Evolutionary conservation across 331 rosid genomes (phyloP), one percentile per base, ranked within the genome.

Genomic region (Saraca asoca): DNA sequence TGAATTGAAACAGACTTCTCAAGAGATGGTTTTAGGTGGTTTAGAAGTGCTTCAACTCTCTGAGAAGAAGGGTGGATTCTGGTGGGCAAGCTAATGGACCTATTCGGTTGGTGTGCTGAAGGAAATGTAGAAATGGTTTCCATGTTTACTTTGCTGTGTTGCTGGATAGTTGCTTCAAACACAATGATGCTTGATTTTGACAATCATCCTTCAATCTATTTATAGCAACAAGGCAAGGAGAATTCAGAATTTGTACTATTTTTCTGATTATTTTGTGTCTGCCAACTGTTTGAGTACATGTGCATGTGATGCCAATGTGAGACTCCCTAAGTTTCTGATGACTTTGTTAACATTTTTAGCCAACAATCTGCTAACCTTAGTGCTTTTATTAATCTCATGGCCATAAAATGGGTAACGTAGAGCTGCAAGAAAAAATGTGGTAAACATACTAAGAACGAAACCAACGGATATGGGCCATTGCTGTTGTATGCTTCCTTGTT

Each of bases 11-110:
- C 2, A 38, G 78, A 67, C 2, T 58, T 69, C 6, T 43, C 51
- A 33, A 16, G 62, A 20, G 51, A 63, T 15, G 78, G 72, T 56
- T 76, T 87, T 7, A 93, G 69, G 77, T 76, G 81, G 64, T 71
- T 77, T 16, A 86, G 52, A 15, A 81, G 65, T n/a, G 84, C 75
- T 53, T 88, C 91, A 44, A 91, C 68, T 77, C 82, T 81, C 48
- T 80, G 70, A 15, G 84, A 80, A 43, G 76, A 75, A 5, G 91
- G 96, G 62, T 85, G 81, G 0, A 80, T n/a, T 80, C 98, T 90
- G 0, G 87, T 55, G 14, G 98, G 96, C 71, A 87, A 81, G 71
- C 97, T 93, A 57, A 93, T 86, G 7, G 98, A 93, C 73, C 96
- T 85, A 53, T 81, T 14, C 11, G 88, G 94, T 51, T 68, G 89